phyloP scores from a whole-genome alignment of 106 monocot genomes.

The Allium fistulosum region DNA sequence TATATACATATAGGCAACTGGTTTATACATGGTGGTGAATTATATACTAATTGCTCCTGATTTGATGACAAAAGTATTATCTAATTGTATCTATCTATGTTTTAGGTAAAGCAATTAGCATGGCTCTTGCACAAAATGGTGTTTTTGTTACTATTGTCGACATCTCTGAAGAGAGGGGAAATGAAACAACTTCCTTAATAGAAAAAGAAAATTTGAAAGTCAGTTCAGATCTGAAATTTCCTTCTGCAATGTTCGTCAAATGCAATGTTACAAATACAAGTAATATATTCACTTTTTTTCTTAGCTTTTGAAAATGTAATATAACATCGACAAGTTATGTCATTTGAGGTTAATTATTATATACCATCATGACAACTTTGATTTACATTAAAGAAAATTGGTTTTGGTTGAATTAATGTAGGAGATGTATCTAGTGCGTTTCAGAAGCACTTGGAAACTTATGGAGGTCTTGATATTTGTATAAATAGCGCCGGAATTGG shows the following conservation, averaged over 20 bases:
- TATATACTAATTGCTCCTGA: no score
- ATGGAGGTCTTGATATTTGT: conserved; percentile 82
- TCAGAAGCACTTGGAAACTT: conserved; percentile 66
- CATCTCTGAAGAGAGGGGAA: conserved; percentile 53
- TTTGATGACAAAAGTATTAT: no score
- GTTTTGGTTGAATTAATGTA: conserved; percentile 2
- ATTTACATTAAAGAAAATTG: background rate
- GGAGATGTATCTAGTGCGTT: conserved; percentile 72
- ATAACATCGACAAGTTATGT: no score
- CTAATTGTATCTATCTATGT: background rate
- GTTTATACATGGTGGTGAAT: no score
- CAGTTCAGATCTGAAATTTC: conserved; percentile 25
- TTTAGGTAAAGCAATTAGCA: conserved; percentile 60
- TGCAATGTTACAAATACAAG: conserved; percentile 65
- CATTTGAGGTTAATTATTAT: no score
- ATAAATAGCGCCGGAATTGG: conserved; percentile 78
- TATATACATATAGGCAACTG: no score
- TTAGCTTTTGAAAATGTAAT: background rate
- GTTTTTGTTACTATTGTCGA: conserved; percentile 55
- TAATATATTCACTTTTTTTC: conserved; percentile 17
- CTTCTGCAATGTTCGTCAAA: conserved; percentile 46
- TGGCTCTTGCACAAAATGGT: conserved; percentile 65
- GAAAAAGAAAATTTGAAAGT: conserved; percentile 42
- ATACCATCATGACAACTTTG: no score
- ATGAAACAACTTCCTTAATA: conserved; percentile 37